phyloP scores from a whole-genome alignment of 1,284 basidiomycete species.

The Irpex sp. region DNA sequence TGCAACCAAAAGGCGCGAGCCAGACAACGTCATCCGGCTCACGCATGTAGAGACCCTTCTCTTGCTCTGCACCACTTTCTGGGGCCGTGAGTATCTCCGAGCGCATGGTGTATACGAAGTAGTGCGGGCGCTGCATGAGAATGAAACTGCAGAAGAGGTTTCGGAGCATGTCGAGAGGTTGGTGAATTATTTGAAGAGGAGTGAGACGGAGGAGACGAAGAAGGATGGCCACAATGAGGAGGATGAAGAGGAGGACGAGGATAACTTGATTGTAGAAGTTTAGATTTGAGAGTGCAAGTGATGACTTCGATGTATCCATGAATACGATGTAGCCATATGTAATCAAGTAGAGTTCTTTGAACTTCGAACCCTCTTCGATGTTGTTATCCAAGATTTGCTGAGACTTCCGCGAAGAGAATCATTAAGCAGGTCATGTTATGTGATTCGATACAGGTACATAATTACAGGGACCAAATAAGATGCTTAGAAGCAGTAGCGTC shows the following conservation, averaged over 20 bases:
- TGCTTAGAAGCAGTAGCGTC: no score
- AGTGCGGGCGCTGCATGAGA: conserved; percentile 76
- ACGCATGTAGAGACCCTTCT: conserved; percentile 90
- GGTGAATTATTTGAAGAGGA: conserved; percentile 72
- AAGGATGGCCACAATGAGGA: conserved; percentile 24
- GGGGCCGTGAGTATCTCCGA: conserved; percentile 82
- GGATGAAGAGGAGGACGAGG: conserved; percentile 41
- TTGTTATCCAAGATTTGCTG: no score
- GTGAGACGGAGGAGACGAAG: conserved; percentile 54
- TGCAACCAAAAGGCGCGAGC: conserved; percentile 80
- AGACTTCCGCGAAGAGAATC: no score
- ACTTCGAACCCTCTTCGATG: no score
- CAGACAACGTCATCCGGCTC: conserved; percentile 75
- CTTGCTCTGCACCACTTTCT: conserved; percentile 84
- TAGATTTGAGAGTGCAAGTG: conserved; percentile 28
- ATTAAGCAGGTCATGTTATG: no score
- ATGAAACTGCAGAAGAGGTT: conserved; percentile 79
- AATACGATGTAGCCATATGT: not conserved
- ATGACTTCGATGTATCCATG: conserved; percentile 7
- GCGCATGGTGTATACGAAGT: conserved; percentile 87
- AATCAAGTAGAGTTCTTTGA: not conserved
- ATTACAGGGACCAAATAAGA: no score
- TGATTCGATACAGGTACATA: no score
- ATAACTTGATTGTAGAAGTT: conserved; percentile 52
- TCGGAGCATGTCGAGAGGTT: conserved; percentile 64